Conservation (phyloP, 345 rosid genomes). For the Eutrema japonicum region DNA sequence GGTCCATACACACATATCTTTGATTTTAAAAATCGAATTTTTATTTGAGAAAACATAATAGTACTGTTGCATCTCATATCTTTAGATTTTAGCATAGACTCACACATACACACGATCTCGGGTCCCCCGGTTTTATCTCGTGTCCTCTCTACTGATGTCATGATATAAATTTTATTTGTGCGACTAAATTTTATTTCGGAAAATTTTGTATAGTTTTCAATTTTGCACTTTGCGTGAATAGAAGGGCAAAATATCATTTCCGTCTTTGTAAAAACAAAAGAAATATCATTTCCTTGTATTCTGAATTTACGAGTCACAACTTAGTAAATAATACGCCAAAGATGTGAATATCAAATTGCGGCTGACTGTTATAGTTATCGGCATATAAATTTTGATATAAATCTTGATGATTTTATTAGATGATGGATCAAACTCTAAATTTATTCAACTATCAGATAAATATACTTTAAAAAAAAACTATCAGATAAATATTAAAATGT, state of each 20-base stretch:
- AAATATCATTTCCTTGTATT: conserved; percentile 31
- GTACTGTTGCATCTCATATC: conserved; percentile 13
- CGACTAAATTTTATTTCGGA: conserved; percentile 8
- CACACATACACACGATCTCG: conserved; percentile 38
- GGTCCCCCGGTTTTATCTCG: conserved; percentile 42
- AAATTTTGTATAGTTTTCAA: background rate
- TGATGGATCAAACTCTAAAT: background rate
- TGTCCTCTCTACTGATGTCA: conserved; percentile 36
- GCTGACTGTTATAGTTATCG: background rate
- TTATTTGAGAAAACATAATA: background rate
- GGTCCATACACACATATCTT: background rate
- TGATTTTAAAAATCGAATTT: background rate
- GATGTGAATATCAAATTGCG: background rate
- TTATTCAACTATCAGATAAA: background rate
- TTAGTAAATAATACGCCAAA: background rate
- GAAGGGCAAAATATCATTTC: conserved; percentile 38
- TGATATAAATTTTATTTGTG: background rate
- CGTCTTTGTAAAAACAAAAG: background rate
- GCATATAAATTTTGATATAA: background rate
- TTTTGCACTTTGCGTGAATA: conserved; percentile 37
- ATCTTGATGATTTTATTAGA: background rate
- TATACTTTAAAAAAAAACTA: background rate
- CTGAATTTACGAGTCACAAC: conserved; percentile 9
- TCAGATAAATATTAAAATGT: background rate
- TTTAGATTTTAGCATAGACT: conserved; percentile 43